Percentiles rank a stretch among this genome's conserved stretches.
These are phyloP conservation scores for Beta lomatogona DNA, from an alignment of 179 eudicot genomes.

Conservation along the genomic window DNA sequence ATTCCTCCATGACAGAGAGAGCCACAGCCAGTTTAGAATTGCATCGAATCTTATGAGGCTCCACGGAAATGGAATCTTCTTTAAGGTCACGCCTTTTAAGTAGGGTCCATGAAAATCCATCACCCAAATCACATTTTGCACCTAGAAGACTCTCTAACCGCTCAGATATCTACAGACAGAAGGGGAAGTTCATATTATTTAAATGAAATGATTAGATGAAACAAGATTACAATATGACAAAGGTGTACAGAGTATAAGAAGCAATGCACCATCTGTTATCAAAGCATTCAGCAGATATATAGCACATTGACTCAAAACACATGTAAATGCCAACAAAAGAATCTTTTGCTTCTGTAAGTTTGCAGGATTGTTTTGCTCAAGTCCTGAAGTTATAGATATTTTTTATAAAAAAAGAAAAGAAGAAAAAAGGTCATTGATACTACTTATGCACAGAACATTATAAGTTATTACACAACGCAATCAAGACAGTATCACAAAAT, in stretches of 20 bases:
- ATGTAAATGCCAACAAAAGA: neutral
- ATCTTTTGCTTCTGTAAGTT: neutral
- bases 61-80: constrained; percentile 25
- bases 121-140: constrained; percentile 59
- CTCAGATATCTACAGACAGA: constrained; percentile 53
- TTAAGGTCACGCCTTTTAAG: constrained; percentile 59
- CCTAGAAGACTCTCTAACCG: constrained; percentile 62
- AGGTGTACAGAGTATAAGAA: neutral
- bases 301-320: neutral
- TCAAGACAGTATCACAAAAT: too few species aligned
- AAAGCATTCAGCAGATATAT: neutral
- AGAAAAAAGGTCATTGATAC: neutral
- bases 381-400: neutral
- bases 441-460: neutral
- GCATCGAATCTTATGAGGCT: constrained; percentile 53
- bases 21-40: constrained; percentile 91
- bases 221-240: neutral
- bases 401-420: neutral
- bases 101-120: constrained; percentile 77
- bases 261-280: neutral
- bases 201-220: neutral
- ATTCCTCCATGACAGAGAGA: constrained; percentile 77
- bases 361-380: neutral
- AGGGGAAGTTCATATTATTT: neutral
- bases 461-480: too few species aligned